These are phyloP conservation scores for Panicum virgatum DNA, from an alignment of 202 grass and related monocot species.

Conservation along the genomic window DNA sequence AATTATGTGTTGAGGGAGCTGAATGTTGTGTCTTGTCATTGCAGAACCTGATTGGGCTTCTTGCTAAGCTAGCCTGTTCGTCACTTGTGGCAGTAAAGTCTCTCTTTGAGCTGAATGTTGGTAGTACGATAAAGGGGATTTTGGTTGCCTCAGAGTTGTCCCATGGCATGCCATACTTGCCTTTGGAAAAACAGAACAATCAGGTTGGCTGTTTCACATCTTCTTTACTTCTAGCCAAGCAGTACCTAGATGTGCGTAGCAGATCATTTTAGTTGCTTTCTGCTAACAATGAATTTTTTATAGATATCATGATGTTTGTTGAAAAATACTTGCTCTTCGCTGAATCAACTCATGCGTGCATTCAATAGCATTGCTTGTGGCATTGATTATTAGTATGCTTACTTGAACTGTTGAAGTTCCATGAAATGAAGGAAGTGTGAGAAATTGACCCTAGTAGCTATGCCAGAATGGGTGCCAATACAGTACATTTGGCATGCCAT, in stretches of 20 bases:
- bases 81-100: slow-evolving; percentile 82
- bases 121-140: slow-evolving; percentile 72
- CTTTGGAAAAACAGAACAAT: slow-evolving; percentile 70
- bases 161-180: slow-evolving; percentile 62
- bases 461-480: not conserved
- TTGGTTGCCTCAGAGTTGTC: slow-evolving; percentile 70
- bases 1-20: slow-evolving; percentile 20
- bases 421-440: not conserved
- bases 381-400: not conserved
- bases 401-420: not conserved
- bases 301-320: not conserved
- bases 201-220: slow-evolving; percentile 55
- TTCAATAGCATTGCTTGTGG: not conserved
- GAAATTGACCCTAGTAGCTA: not conserved
- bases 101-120: slow-evolving; percentile 82
- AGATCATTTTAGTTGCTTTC: not conserved
- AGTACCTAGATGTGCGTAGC: not conserved
- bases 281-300: not conserved
- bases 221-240: slow-evolving; percentile 23
- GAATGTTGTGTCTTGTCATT: slow-evolving; percentile 40
- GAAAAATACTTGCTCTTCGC: not conserved
- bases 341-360: not conserved
- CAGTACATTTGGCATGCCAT: not conserved
- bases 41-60: slow-evolving; percentile 78
- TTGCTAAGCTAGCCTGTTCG: slow-evolving; percentile 70